Conservation (phyloP, 306 rosid species). For the Ceratonia siliqua region DNA sequence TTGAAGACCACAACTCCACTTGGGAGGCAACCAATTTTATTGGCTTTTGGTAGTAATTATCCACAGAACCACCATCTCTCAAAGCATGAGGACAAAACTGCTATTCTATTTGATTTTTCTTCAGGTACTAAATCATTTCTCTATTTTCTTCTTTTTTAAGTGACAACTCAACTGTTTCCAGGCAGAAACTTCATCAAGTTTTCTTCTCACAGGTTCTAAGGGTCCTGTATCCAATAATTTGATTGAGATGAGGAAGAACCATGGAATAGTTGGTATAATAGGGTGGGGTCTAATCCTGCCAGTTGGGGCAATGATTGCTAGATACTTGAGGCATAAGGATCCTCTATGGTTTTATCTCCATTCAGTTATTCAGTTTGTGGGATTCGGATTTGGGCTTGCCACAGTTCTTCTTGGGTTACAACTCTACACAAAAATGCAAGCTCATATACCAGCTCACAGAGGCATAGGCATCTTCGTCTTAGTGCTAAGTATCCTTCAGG, state of each 20-base stretch:
- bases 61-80: conserved; percentile 71
- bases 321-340: conserved; percentile 91
- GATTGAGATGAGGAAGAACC: conserved; percentile 71
- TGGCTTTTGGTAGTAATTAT: conserved; percentile 65
- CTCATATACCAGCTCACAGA: conserved; percentile 79
- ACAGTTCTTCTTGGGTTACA: conserved; percentile 81
- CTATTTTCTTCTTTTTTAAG: too few species aligned
- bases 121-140: conserved; percentile 51
- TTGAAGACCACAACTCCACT: conserved; percentile 56
- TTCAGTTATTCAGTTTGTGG: conserved; percentile 75
- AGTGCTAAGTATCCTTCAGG: conserved; percentile 91
- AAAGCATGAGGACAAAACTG: conserved; percentile 63
- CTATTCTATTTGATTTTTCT: conserved; percentile 75
- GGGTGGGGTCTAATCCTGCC: conserved; percentile 97
- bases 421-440: conserved; percentile 62
- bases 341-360: conserved; percentile 96
- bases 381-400: conserved; percentile 78
- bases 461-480: conserved; percentile 89
- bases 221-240: conserved; percentile 46
- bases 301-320: conserved; percentile 82
- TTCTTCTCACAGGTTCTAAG: conserved; percentile 48
- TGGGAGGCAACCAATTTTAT: conserved; percentile 69
- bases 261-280: conserved; percentile 80
- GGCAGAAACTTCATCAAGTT: conserved; percentile 14
- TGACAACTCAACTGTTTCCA: too few species aligned